Percentiles rank a stretch among this genome's conserved stretches.
These are phyloP conservation scores for Knufia fluminis DNA, from an alignment of 2,329 filamentous ascomycete genomes.

Conservation along the genomic window DNA sequence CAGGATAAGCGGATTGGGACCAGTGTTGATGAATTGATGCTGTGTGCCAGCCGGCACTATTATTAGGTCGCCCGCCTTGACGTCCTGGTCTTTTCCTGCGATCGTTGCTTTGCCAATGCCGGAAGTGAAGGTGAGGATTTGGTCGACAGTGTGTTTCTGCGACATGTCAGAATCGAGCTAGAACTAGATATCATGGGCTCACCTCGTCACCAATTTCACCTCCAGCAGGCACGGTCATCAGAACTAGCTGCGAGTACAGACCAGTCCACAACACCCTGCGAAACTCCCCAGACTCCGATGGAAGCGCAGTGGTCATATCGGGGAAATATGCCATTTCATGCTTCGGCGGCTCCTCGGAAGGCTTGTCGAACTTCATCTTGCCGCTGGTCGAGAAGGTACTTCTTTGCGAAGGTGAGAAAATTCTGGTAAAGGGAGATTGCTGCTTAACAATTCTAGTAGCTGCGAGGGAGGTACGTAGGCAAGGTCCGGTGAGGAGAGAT, in stretches of 20 bases:
- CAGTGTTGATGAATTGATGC: conserved; percentile 57
- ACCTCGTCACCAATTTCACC: conserved; percentile 61
- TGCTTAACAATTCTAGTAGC: too few relatives aligned
- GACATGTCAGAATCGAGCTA: not conserved
- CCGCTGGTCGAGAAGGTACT: conserved; percentile 2
- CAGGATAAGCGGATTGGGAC: conserved; percentile 49
- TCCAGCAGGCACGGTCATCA: conserved; percentile 55
- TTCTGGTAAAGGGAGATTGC: too few relatives aligned
- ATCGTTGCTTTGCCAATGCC: conserved; percentile 51
- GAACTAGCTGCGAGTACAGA: conserved; percentile 53
- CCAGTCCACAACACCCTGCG: conserved; percentile 55
- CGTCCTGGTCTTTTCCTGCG: conserved; percentile 47
- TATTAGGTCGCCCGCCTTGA: conserved; percentile 49
- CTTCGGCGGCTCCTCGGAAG: conserved; percentile 32
- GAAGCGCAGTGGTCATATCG: conserved; percentile 44
- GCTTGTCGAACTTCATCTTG: conserved; percentile 16
- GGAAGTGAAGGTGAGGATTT: conserved; percentile 55
- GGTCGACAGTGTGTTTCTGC: conserved; percentile 49
- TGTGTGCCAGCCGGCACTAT: conserved; percentile 57
- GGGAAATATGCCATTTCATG: conserved; percentile 55
- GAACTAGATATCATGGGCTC: conserved; percentile 8
- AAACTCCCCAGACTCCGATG: conserved; percentile 49
- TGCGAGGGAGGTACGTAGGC: too few relatives aligned
- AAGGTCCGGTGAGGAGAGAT: too few relatives aligned
- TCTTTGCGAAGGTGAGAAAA: not conserved